Percentiles rank a stretch among this genome's conserved stretches.
phyloP scores from a whole-genome alignment of 129 eudicot genomes.

The Centaurea solstitialis region DNA sequence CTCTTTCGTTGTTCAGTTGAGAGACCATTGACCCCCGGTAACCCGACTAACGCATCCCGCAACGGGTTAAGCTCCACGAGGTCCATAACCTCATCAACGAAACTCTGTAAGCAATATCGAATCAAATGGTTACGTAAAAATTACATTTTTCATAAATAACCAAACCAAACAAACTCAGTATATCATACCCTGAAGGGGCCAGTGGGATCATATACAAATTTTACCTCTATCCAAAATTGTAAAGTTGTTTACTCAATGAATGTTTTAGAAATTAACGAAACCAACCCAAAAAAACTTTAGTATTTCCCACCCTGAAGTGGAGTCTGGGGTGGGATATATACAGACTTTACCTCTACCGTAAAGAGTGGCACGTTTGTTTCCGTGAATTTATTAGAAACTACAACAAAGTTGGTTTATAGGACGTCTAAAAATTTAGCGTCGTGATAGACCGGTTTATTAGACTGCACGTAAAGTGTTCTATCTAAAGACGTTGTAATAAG shows the following conservation, averaged over 20 bases:
- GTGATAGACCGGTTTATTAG: too few species aligned
- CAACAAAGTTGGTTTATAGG: too few species aligned
- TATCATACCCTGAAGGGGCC: not conserved
- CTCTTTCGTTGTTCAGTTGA: conserved; percentile 64
- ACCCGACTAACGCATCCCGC: conserved; percentile 51
- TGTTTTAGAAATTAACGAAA: not conserved
- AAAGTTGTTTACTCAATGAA: not conserved
- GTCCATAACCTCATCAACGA: conserved; percentile 58
- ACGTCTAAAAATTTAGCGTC: too few species aligned
- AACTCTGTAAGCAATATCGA: conserved; percentile 35
- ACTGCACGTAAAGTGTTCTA: too few species aligned
- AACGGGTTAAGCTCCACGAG: conserved; percentile 42
- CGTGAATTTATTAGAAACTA: not conserved
- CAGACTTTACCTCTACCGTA: not conserved
- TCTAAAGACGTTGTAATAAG: too few species aligned
- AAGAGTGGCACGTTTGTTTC: not conserved
- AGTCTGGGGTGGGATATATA: too few species aligned
- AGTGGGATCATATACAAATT: not conserved
- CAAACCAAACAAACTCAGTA: not conserved
- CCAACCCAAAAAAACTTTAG: too few species aligned
- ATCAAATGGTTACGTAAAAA: not conserved
- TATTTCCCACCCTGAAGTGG: too few species aligned
- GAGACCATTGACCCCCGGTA: conserved; percentile 57
- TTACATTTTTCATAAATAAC: not conserved
- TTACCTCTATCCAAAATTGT: too few species aligned